Evolutionary conservation across 2,329 filamentous ascomycete genomes (phyloP).

Genomic region (Fusarium dimerum): DNA sequence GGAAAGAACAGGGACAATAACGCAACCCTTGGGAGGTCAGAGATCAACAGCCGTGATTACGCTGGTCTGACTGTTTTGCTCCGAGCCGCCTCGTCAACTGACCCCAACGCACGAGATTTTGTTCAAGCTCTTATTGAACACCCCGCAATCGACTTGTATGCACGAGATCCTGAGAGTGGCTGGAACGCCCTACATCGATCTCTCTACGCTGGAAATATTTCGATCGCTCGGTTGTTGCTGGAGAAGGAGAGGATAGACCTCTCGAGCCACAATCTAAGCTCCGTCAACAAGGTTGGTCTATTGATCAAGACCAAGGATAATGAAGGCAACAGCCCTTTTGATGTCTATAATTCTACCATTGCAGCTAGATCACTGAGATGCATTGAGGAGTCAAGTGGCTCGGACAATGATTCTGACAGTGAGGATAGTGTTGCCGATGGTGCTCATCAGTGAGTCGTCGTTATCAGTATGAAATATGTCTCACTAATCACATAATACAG

Average conservation of each 20-base stretch:
- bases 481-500: conserved; percentile 23
- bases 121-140: conserved; percentile 79
- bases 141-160: conserved; percentile 80
- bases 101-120: conserved; percentile 70
- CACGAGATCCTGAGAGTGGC: conserved; percentile 86
- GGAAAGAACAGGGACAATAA: conserved; percentile 48
- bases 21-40: conserved; percentile 53
- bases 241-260: conserved; percentile 71
- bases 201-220: conserved; percentile 85
- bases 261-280: conserved; percentile 59
- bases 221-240: conserved; percentile 80
- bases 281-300: conserved; percentile 64
- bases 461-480: not conserved
- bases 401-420: conserved; percentile 56
- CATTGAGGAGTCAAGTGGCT: conserved; percentile 47
- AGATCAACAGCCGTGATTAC: conserved; percentile 84
- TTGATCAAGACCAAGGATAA: conserved; percentile 94
- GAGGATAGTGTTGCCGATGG: conserved; percentile 46
- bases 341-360: conserved; percentile 87
- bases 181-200: conserved; percentile 95
- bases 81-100: conserved; percentile 76
- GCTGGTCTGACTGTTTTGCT: conserved; percentile 82
- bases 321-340: conserved; percentile 92
- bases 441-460: conserved; percentile 31
- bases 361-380: conserved; percentile 67